Percentiles rank a stretch among this genome's conserved stretches.
These are phyloP conservation scores for Malassezia globosa DNA, from an alignment of 1,284 basidiomycete genomes.

Conservation along the genomic window DNA sequence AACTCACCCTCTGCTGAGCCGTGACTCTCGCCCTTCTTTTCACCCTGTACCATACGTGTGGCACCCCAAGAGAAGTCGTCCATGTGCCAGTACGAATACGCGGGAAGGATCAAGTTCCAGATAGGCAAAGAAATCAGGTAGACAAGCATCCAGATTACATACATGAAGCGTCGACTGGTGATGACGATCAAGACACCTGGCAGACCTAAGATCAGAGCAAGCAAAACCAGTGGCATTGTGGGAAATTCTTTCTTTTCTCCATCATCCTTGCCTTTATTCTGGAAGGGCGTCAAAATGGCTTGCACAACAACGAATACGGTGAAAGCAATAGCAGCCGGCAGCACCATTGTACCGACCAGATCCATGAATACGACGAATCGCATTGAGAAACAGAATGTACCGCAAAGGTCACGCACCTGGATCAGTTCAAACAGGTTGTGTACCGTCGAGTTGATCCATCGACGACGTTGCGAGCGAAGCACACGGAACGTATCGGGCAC, in stretches of 20 bases:
- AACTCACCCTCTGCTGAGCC: slow-evolving; percentile 63
- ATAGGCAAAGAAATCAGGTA: slow-evolving; percentile 49
- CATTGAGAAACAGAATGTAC: slow-evolving; percentile 51
- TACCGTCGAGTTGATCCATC: slow-evolving; percentile 52
- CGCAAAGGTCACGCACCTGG: slow-evolving; percentile 50
- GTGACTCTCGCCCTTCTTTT: slow-evolving; percentile 39
- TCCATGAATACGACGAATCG: slow-evolving; percentile 50
- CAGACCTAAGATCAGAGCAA: slow-evolving; percentile 50
- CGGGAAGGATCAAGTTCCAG: slow-evolving; percentile 49
- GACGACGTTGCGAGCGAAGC: slow-evolving; percentile 49
- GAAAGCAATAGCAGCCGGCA: slow-evolving; percentile 50
- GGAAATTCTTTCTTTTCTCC: slow-evolving; percentile 20
- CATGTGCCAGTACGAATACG: slow-evolving; percentile 49
- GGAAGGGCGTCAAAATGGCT: slow-evolving; percentile 32
- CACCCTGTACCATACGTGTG: slow-evolving; percentile 47
- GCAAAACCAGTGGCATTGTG: slow-evolving; percentile 38
- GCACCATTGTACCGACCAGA: slow-evolving; percentile 49
- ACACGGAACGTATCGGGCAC: slow-evolving; percentile 51
- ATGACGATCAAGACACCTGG: slow-evolving; percentile 50
- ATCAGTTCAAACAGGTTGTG: slow-evolving; percentile 51
- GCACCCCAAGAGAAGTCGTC: slow-evolving; percentile 50
- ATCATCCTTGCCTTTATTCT: slow-evolving; percentile 4
- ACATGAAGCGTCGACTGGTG: slow-evolving; percentile 48
- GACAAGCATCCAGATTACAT: slow-evolving; percentile 50
- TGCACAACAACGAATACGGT: slow-evolving; percentile 47